Conservation (phyloP, 2,329 filamentous ascomycete genomes). For the Coleophoma crateriformis region DNA sequence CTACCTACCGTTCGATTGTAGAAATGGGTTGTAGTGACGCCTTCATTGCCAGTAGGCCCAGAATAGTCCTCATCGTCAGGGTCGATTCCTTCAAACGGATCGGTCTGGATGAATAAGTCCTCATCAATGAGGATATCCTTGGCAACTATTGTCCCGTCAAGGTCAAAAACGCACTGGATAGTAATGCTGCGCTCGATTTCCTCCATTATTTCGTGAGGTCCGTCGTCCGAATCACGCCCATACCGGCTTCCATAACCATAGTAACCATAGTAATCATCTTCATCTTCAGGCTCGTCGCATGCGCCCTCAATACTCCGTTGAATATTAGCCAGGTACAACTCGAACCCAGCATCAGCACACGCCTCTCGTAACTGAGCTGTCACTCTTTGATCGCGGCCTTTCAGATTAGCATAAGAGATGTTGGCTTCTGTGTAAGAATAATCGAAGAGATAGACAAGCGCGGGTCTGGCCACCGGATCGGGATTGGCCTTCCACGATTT, state of each 20-base stretch:
- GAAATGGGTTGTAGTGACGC: not conserved
- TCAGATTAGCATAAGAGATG: not conserved
- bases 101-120: not conserved
- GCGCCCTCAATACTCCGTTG: not conserved
- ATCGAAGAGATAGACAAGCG: not conserved
- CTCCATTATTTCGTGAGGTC: not conserved
- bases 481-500: not conserved
- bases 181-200: not conserved
- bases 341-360: not conserved
- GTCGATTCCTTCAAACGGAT: not conserved
- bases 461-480: not conserved
- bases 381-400: not conserved
- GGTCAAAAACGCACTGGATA: not conserved
- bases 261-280: too few relatives aligned
- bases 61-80: not conserved
- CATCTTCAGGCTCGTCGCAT: not conserved
- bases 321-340: not conserved
- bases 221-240: not conserved
- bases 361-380: not conserved
- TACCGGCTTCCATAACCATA: not conserved
- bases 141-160: not conserved
- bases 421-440: not conserved
- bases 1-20: not conserved
- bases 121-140: not conserved
- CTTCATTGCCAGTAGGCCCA: not conserved